Evolutionary conservation across 768 basidiomycete genomes (phyloP).

Genomic region (Austroboletus eburneus): DNA sequence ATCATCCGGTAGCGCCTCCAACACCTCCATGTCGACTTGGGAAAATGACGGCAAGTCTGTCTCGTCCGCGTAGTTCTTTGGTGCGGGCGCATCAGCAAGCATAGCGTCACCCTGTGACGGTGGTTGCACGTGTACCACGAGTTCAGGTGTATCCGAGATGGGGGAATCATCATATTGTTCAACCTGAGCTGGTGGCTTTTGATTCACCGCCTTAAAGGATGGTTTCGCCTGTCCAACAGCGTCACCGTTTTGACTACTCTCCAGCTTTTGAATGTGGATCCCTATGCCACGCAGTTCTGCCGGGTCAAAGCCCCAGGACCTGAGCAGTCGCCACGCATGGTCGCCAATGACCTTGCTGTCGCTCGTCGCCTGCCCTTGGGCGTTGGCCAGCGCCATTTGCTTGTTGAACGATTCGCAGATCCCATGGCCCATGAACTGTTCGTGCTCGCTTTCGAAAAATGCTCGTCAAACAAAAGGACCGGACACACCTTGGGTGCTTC

Average conservation of each 20-base stretch:
- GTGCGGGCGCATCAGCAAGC: slow-evolving; percentile 1
- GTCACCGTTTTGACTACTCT: slow-evolving; percentile 40
- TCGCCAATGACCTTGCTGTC: slow-evolving; percentile 69
- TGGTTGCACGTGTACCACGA: slow-evolving; percentile 31
- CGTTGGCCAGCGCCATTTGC: slow-evolving; percentile 54
- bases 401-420: slow-evolving; percentile 78
- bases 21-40: slow-evolving; percentile 68
- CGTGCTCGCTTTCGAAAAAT: too few species aligned
- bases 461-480: too few species aligned
- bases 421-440: slow-evolving; percentile 96
- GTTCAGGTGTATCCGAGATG: slow-evolving; percentile 6
- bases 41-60: slow-evolving; percentile 65
- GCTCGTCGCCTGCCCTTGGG: slow-evolving; percentile 66
- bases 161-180: background rate
- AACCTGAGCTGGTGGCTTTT: slow-evolving; percentile 3
- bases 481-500: slow-evolving; percentile 81
- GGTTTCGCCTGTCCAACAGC: slow-evolving; percentile 55
- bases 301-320: slow-evolving; percentile 72
- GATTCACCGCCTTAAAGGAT: slow-evolving; percentile 44
- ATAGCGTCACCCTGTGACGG: slow-evolving; percentile 30
- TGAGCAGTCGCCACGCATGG: slow-evolving; percentile 72
- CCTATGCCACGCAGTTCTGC: slow-evolving; percentile 89
- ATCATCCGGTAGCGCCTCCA: slow-evolving; percentile 67
- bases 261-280: slow-evolving; percentile 87
- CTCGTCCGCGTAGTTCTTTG: slow-evolving; percentile 8